phyloP scores from a whole-genome alignment of 2,329 filamentous ascomycete species.

The Colletotrichum filicis region DNA sequence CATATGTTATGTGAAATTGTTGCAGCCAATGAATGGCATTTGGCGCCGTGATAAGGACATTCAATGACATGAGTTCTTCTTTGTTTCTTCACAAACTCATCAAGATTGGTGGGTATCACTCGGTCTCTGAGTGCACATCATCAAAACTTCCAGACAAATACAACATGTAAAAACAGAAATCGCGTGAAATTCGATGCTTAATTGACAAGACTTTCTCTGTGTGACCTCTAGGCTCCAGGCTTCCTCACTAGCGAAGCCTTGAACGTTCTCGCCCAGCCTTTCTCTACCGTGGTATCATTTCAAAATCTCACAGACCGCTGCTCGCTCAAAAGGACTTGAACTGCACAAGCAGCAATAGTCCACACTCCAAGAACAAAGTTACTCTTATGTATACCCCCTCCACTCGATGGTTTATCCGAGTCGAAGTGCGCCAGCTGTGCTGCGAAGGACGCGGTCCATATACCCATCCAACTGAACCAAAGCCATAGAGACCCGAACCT shows the following conservation, averaged over 20 bases:
- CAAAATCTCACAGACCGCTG: background rate
- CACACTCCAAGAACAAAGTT: slow-evolving; percentile 39
- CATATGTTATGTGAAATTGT: no score
- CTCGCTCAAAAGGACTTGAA: slow-evolving; percentile 37
- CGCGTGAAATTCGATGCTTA: no score
- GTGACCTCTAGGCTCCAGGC: background rate
- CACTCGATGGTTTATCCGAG: slow-evolving; percentile 36
- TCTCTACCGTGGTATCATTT: background rate
- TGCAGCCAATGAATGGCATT: no score
- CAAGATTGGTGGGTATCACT: no score
- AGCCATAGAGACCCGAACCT: slow-evolving; percentile 22
- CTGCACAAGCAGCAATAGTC: slow-evolving; percentile 35
- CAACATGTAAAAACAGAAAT: no score
- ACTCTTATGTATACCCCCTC: slow-evolving; percentile 37
- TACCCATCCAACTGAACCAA: slow-evolving; percentile 29
- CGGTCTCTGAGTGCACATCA: no score
- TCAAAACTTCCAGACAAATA: no score
- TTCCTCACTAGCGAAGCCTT: background rate
- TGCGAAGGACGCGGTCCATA: slow-evolving; percentile 16
- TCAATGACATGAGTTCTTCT: no score
- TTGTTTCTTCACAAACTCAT: no score
- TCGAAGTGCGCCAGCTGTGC: slow-evolving; percentile 37
- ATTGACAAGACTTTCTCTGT: background rate
- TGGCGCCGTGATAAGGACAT: no score
- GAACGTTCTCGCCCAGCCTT: no score